Percentiles rank a stretch among this genome's conserved stretches.
Conservation (phyloP, 2,329 filamentous ascomycete genomes). For the Fusarium liriodendri region DNA sequence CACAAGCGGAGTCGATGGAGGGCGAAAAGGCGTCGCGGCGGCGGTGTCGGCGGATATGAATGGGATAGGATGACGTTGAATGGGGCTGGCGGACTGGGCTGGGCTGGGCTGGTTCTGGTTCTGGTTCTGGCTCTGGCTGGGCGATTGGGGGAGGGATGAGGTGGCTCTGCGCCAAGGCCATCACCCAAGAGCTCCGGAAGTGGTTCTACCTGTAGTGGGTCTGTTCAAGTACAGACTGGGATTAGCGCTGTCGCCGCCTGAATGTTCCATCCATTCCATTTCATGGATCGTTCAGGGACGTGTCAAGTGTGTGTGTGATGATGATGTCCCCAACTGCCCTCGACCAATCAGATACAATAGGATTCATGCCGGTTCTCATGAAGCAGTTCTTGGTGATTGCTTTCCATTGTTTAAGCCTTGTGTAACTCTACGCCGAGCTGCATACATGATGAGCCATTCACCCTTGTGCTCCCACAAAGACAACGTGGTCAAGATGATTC, state of each 20-base stretch:
- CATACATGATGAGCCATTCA: neutral
- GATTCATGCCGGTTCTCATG: neutral
- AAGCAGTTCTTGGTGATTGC: neutral
- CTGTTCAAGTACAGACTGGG: neutral
- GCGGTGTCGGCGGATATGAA: constrained; percentile 27
- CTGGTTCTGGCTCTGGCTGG: neutral
- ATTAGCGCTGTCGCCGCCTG: constrained; percentile 7
- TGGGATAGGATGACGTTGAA: constrained; percentile 41
- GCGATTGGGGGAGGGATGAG: constrained; percentile 11
- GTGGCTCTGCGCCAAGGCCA: constrained; percentile 1
- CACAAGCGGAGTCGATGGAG: constrained; percentile 1
- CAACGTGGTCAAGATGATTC: neutral
- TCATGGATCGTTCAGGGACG: neutral
- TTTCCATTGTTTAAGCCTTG: neutral
- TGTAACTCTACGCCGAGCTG: neutral
- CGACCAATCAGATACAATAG: neutral
- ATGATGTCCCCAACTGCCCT: neutral
- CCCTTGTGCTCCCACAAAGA: neutral
- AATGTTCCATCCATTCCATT: neutral
- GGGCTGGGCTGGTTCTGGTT: neutral
- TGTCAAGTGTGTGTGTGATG: neutral
- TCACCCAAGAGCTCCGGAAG: constrained; percentile 7
- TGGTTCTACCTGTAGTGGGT: constrained; percentile 19
- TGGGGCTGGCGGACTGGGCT: constrained; percentile 28
- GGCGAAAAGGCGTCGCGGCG: constrained; percentile 20